Base-by-base conservation (phyloP, 2,329 filamentous ascomycete species). In the Coniochaeta sp. region DNA sequence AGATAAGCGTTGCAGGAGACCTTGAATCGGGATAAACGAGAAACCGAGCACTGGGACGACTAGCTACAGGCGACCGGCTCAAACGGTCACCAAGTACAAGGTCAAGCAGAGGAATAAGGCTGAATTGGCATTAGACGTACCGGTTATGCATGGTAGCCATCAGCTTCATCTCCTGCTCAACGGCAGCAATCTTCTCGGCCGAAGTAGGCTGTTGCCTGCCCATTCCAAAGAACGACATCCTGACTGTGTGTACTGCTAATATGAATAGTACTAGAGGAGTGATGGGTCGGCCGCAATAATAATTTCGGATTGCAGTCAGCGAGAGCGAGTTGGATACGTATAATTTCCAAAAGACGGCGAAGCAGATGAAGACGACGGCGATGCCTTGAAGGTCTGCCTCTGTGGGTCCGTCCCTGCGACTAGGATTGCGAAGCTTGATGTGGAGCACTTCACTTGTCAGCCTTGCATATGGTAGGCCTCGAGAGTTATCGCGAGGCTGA, bases 91-190 rank as follows among this genome's bases (percentile, higher is more conserved):
- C 34, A 36, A 12, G 34, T 14, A 36, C 34, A 36, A 36, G 7
- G 30, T 50, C 30, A 55, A 55, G 38, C 17, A 40, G 16, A 40
- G 38, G n/a, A 40, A 19, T n/a, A 17, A 9, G 38, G 9, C 38
- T 17, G 9, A 17, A 17, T 4, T 17, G 16, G 16, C 16, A 40
- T n/a, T n/a, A 40, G 17, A 65, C 76, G 63, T 85, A 98, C 95
- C 95, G 90, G 81, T 92, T 93, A 84, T 96, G 96, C 89, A 98
- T 97, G 77, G 97, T 93, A 64, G 92, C 91, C 68, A 97, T 87
- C 82, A 98, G 93, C 79, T 97, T 95, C 77, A 98, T 91, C 81
- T 99, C 96, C 67, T 91, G 89, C 81, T 99, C 93, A 69, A 96
- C 93, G 70, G 91, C 90, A 70, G 91, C 90, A 75, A 99, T 95